These are phyloP conservation scores for Chaetomiaceae sp. DNA, from an alignment of 2,329 filamentous ascomycete species.

Conservation along the genomic window DNA sequence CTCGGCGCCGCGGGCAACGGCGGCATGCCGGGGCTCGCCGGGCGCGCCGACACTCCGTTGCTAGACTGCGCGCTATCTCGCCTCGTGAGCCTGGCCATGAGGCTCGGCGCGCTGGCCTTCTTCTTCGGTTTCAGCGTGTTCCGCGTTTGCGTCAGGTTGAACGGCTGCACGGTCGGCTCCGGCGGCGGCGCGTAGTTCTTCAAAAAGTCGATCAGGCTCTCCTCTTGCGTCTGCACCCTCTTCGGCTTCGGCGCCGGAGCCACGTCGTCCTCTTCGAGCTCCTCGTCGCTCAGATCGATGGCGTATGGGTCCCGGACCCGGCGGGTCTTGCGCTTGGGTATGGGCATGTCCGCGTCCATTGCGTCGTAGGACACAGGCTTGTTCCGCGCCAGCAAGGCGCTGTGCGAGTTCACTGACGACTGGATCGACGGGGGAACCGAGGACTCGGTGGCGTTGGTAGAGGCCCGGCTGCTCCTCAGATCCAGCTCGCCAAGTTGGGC, in stretches of 20 bases:
- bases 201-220: constrained; percentile 69
- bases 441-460: constrained; percentile 51
- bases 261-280: constrained; percentile 49
- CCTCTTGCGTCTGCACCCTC: constrained; percentile 43
- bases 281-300: constrained; percentile 74
- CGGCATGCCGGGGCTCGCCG: constrained; percentile 20
- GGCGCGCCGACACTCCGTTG: constrained; percentile 26
- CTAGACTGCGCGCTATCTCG: constrained; percentile 31
- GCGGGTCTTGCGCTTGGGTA: constrained; percentile 67
- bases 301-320: constrained; percentile 85
- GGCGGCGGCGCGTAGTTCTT: constrained; percentile 62
- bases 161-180: constrained; percentile 35
- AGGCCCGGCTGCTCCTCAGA: constrained; percentile 46
- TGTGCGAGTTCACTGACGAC: constrained; percentile 69
- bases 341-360: constrained; percentile 46
- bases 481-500: constrained; percentile 51
- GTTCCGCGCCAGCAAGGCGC: constrained; percentile 54
- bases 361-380: constrained; percentile 29
- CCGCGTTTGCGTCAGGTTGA: constrained; percentile 30
- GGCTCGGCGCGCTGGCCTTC: constrained; percentile 56
- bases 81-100: constrained; percentile 53
- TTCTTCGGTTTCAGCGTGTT: constrained; percentile 46
- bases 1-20: constrained; percentile 29
- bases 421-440: constrained; percentile 49
- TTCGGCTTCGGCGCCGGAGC: constrained; percentile 33